Base-by-base conservation (phyloP, 2,329 filamentous ascomycete genomes). In the Phialophora chinensis region DNA sequence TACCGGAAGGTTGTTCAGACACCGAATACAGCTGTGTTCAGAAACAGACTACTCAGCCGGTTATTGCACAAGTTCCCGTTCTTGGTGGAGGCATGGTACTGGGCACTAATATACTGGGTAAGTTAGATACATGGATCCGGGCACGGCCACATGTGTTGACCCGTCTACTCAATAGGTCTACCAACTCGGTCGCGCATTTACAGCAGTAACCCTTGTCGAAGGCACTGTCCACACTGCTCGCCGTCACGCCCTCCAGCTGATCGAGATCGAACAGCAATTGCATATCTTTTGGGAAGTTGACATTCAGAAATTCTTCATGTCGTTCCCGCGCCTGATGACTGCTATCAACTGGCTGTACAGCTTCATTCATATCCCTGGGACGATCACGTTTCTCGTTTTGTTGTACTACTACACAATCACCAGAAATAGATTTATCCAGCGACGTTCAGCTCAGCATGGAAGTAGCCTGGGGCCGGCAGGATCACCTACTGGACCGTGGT, bases 51-150 rank as follows among this genome's bases (percentile, higher is more conserved):
- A 12, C 79, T 90, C 59, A 90, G 87, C 74, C 83, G 89, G 4
- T 71, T 92, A 42, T 82, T 92, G 14, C 82, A 82, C 65, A 88
- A 86, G 73, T 87, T 91, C 70, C 90, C 90, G 0, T 92, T 92
- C 74, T 76, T 92, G 31, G 87, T 88, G 1, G 90, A 92, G 77
- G 88, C 86, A 49, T 92, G 89, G 89, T 92, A 92, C 73, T 92
- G 90, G 90, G 86, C 87, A 2, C 79, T 91, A 69, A 88, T 92
- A 59, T 92, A 92, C 79, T 92, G 90, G 89, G 89, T 91, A 83
- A 72, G 85, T 74, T 33, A n/a, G 62, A 66, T 10, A 33, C n/a
- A 7, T n/a, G 12, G 25, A 31, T 25, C 20, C 10, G 10, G 20
- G 5, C 25, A 17, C 31, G 29, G 3, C 53, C 10, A n/a, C 8